Base-by-base conservation (phyloP, 495 filamentous ascomycete species). In the Penicillium manginii region DNA sequence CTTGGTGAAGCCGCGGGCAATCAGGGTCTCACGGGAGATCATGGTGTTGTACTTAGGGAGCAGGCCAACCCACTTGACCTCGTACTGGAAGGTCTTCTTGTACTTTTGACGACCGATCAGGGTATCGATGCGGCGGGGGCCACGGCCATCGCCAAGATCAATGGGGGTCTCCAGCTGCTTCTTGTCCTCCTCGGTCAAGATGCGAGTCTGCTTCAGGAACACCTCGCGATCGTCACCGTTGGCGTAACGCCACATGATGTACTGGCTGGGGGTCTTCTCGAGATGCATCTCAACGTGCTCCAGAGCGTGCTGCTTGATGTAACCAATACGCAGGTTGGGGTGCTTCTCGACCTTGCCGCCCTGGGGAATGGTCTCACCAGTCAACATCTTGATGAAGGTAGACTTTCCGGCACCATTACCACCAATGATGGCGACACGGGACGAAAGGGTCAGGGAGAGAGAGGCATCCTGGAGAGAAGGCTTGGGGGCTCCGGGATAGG, bases 271-370 rank as follows among this genome's bases (percentile, higher is more conserved):
- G 4, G 94, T 99, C 84, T 98, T 98, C 73, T 99, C 94, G 62
- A 99, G 83, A 69, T 99, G 94, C 93, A 97, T 96, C 77, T 98
- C 93, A 11, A 99, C 93, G 84, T 98, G 94, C 81, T 99, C 94
- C 11, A 99, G 84, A 18, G 96, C 96, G 71, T 98, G 96, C 78
- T 99, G 96, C 80, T 97, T 97, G 82, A 98, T 97, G 81, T 98
- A 98, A 47, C 96, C 96, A 67, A 99, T 97, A 81, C 96, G 96
- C 50, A 99, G 75, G 70, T 98, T 98, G 66, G 96, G 96, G 70
- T 99, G 96, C 80, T 98, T 98, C 81, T 98, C 92, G 8, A 99
- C 93, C 74, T 86, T 91, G 47, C 96, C 96, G 22, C 71, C 69
- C 61, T 92, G 90, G 1, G 96, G 94, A 60, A 97, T 88, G 19